Base-by-base conservation (phyloP, 148 eudicot species). In the Rheum nobile region DNA sequence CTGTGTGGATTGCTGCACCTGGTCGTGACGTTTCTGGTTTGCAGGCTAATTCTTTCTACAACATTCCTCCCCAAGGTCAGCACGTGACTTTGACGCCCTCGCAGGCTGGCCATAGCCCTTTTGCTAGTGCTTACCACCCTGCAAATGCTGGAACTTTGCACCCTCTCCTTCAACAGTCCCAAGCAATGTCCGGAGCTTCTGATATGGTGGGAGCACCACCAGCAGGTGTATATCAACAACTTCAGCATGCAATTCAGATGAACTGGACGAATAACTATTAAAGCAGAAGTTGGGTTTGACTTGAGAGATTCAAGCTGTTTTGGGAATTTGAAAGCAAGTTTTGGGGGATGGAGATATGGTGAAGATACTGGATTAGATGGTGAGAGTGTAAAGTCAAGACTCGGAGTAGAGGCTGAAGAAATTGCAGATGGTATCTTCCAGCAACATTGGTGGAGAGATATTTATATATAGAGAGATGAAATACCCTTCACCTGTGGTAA, bases 201-300 rank as follows among this genome's bases (percentile, higher is more conserved):
- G 96, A 91, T 63, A 79, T 86, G 82, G 84, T 77, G 17, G 89
- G 97, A 28, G 79, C 97, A 13, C 67, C 87, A 42, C 71, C 87
- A 35, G 72, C 85, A 68, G 79, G 39, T 73, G 83, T 83, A n/a
- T 92, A 92, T 74, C 88, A 81, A 76, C 97, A 85, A 74, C 84
- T 90, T 52, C 95, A 85, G 73, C 92, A 88, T 70, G 69, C 90
- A 70, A 52, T 90, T 50, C 95, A 84, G 73, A 75, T 88, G 68
- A 88, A 85, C 77, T 92, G 97, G 97, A 87, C 91, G 8, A 88
- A 81, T 75, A 92, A 82, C 81, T 90, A 85, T 80, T 92, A 78
- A 88, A 75, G 50, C 74, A 67, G 71, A n/a, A 37, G 35, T 68
- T 13, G 72, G 14, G 61, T 19, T 47, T 59, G 76, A 22, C 46